Base-by-base conservation (phyloP, 2,329 filamentous ascomycete species). In the Botrytis elliptica region DNA sequence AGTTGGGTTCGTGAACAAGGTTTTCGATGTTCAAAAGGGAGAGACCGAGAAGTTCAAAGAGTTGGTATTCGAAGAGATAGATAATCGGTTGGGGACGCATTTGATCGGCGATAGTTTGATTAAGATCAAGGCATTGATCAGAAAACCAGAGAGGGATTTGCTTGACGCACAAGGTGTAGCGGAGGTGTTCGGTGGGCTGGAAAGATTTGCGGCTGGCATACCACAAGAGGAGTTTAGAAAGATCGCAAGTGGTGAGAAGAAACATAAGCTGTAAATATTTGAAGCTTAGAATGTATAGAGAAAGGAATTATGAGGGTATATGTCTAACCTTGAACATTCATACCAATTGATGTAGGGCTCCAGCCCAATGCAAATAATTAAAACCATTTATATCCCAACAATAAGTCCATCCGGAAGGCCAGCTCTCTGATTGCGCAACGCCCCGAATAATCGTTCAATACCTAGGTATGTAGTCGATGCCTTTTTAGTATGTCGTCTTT, bases 161-260 rank as follows among this genome's bases (percentile, higher is more conserved):
- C 82, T 97, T 79, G 93, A 98, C 83, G 84, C 85, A 73, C 92
- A 95, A 84, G 95, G 93, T 77, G 90, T 94, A 10, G 85, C 88
- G 49, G 95, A 98, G 87, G 93, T 96, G 1, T 95, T 97, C 85
- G 91, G 89, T 4, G 95, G 95, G 0, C 81, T 98, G 80, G 91
- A 95, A 75, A 86, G 94, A 74, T 98, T 98, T 80, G 82, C 42
- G 8, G 63, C 77, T 25, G 80, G 79, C 0, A 86, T 94, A 62
- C 96, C 96, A 33, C 94, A 98, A 85, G 88, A 92, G 82, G 93
- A 98, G 85, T 98, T 98, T 81, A 85, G 87, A 79, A 95, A 93
- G 86, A 85, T 98, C 81, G 94, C 94, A 1, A 90, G 86, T 75
- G 94, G 95, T 20, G 89, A 96, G 87, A 98, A 98, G 89, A 93